These are phyloP conservation scores for Trichoderma guizhouense DNA, from an alignment of 2,329 filamentous ascomycete genomes.

Conservation along the genomic window DNA sequence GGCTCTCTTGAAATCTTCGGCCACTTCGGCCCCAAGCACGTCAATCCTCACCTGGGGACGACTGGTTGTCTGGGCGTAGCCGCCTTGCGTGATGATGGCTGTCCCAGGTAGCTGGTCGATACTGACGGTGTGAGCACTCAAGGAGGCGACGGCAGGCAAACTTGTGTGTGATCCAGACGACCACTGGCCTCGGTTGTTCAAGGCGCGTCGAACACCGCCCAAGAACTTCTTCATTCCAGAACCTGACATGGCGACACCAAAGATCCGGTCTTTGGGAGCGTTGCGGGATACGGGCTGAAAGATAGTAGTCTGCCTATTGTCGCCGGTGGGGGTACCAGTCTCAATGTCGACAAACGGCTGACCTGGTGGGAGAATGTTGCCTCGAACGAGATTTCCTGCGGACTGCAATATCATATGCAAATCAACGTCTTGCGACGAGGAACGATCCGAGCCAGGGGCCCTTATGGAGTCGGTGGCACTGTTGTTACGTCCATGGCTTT, in stretches of 20 bases:
- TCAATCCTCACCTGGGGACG: conserved; percentile 69
- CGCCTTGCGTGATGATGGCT: conserved; percentile 55
- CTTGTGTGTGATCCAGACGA: conserved; percentile 44
- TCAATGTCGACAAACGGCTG: conserved; percentile 74
- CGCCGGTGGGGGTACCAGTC: conserved; percentile 46
- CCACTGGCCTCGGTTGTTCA: conserved; percentile 59
- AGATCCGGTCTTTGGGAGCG: conserved; percentile 46
- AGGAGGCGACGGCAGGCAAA: conserved; percentile 46
- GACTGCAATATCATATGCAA: conserved; percentile 63
- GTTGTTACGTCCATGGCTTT: conserved; percentile 75
- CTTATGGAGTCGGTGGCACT: conserved; percentile 83
- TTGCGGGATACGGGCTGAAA: conserved; percentile 40
- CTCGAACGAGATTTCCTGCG: conserved; percentile 81
- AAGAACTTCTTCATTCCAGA: conserved; percentile 83
- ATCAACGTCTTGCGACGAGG: conserved; percentile 53
- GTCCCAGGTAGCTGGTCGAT: conserved; percentile 59
- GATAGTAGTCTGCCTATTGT: conserved; percentile 52
- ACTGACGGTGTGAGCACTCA: conserved; percentile 51
- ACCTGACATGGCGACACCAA: conserved; percentile 59
- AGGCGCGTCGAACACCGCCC: conserved; percentile 76
- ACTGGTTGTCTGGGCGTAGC: conserved; percentile 40
- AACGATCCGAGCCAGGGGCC: conserved; percentile 57
- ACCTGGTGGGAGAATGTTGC: conserved; percentile 76
- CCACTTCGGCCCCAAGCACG: conserved; percentile 71
- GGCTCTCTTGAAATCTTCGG: conserved; percentile 74